A percentile compares a stretch with the other conserved stretches of the same genome.
These are phyloP conservation scores for Phytopythium boreale DNA, from an alignment of 352 stramenopile species.

Conservation along the genomic window DNA sequence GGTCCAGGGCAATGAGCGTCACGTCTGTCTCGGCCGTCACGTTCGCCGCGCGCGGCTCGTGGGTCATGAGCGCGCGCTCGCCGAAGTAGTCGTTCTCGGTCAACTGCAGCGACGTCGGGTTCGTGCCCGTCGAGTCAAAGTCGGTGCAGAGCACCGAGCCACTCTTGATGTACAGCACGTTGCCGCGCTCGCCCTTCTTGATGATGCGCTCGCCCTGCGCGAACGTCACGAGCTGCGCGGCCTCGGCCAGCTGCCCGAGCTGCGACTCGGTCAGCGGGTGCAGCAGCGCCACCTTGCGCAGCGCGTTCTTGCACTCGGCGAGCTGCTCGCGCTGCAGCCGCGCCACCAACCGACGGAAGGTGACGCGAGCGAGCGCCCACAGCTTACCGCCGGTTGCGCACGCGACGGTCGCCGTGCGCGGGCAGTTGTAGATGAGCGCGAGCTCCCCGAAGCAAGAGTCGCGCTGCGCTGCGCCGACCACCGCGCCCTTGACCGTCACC, in stretches of 20 bases:
- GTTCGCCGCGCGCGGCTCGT: slow-evolving; percentile 87
- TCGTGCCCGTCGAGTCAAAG: slow-evolving; percentile 27
- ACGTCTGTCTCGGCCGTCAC: slow-evolving; percentile 78
- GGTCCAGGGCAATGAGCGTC: slow-evolving; percentile 82
- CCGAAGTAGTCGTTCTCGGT: slow-evolving; percentile 91
- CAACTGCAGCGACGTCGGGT: slow-evolving; percentile 28
- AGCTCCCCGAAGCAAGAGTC: slow-evolving; percentile 94
- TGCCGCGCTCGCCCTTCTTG: slow-evolving; percentile 73
- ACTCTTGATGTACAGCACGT: slow-evolving; percentile 85
- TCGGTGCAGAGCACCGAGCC: slow-evolving; percentile 64
- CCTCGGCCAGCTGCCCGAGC: slow-evolving; percentile 54
- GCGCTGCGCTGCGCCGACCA: slow-evolving; percentile 67
- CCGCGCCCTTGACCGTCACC: slow-evolving; percentile 80
- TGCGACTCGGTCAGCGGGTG: slow-evolving; percentile 56
- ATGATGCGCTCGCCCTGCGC: slow-evolving; percentile 75
- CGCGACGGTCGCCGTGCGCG: slow-evolving; percentile 88
- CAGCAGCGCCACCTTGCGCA: slow-evolving; percentile 55
- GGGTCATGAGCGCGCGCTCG: slow-evolving; percentile 88
- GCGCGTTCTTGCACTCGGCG: slow-evolving; percentile 57
- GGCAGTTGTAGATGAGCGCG: slow-evolving; percentile 95
- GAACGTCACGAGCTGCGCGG: slow-evolving; percentile 68
- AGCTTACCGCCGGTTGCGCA: slow-evolving; percentile 47
- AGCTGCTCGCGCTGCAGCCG: slow-evolving; percentile 68
- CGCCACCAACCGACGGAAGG: slow-evolving; percentile 85
- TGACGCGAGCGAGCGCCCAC: slow-evolving; percentile 84